These are phyloP conservation scores for Yamadazyma epiphylla DNA, from an alignment of 1,139 yeast genomes.

Conservation along the genomic window DNA sequence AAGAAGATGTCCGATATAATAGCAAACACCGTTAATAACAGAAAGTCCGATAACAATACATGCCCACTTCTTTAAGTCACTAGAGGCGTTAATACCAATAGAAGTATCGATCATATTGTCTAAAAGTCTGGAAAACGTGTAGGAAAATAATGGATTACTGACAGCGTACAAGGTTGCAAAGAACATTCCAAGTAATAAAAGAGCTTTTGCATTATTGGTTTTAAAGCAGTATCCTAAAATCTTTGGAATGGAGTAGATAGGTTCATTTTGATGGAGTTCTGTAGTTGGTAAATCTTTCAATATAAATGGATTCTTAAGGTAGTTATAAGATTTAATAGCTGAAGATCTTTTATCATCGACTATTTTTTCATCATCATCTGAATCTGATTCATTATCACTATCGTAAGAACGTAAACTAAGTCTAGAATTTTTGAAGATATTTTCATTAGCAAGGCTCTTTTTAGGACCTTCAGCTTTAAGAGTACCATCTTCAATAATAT, in stretches of 20 bases:
- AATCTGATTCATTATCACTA: conserved; percentile 4
- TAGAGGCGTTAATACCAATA: conserved; percentile 17
- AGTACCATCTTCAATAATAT: conserved; percentile 54
- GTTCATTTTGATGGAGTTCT: conserved; percentile 7
- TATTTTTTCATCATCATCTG: conserved; percentile 2
- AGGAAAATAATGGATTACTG: conserved; percentile 75
- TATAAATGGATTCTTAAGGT: conserved; percentile 21
- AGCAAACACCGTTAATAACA: conserved; percentile 53
- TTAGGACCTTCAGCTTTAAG: conserved; percentile 30
- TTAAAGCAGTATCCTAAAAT: conserved; percentile 11
- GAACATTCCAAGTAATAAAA: conserved; percentile 49
- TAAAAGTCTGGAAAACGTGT: conserved; percentile 65
- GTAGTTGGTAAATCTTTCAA: conserved; percentile 16
- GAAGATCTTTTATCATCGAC: conserved; percentile 3
- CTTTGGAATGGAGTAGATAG: conserved; percentile 11
- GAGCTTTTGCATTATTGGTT: conserved; percentile 26
- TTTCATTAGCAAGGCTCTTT: conserved; percentile 11
- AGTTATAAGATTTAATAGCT: conserved; percentile 12
- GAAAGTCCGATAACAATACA: conserved; percentile 58
- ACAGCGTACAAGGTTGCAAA: conserved; percentile 57
- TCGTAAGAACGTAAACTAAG: conserved; percentile 2
- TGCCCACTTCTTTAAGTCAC: conserved; percentile 59
- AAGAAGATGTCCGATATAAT: conserved; percentile 47
- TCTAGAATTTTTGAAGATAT: conserved; percentile 9
- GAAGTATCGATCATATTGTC: conserved; percentile 49